A percentile compares a stretch with the other conserved stretches of the same genome.
phyloP scores from a whole-genome alignment of 1,139 yeast species.

The Candida sp. region DNA sequence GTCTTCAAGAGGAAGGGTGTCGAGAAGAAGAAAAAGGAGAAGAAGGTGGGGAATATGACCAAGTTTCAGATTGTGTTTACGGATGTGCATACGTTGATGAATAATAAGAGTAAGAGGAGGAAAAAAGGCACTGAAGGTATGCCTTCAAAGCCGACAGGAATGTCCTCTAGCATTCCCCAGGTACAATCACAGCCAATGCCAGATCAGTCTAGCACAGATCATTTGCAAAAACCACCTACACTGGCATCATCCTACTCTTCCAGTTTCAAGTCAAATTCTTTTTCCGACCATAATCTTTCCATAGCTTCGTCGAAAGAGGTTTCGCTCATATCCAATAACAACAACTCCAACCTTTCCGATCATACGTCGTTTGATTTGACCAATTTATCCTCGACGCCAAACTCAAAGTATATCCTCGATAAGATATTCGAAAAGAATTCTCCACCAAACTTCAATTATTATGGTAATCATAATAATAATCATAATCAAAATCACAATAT shows the following conservation, averaged over 20 bases:
- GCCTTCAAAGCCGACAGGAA: neutral
- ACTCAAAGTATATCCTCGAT: slow-evolving; percentile 38
- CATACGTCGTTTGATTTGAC: slow-evolving; percentile 39
- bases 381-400: slow-evolving; percentile 40
- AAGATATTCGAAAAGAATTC: slow-evolving; percentile 40
- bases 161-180: slow-evolving; percentile 7
- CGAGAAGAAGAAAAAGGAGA: slow-evolving; percentile 4
- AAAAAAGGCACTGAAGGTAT: slow-evolving; percentile 1
- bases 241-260: neutral
- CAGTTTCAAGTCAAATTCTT: slow-evolving; percentile 2
- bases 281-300: slow-evolving; percentile 8
- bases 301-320: slow-evolving; percentile 18
- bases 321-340: slow-evolving; percentile 1
- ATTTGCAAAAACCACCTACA: neutral
- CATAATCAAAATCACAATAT: slow-evolving; percentile 18
- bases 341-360: slow-evolving; percentile 10
- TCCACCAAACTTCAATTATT: slow-evolving; percentile 27
- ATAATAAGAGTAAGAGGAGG: slow-evolving; percentile 29
- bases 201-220: slow-evolving; percentile 1
- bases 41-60: slow-evolving; percentile 29
- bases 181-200: slow-evolving; percentile 4
- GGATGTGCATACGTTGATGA: slow-evolving; percentile 46
- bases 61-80: slow-evolving; percentile 53
- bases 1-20: slow-evolving; percentile 32
- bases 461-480: slow-evolving; percentile 9